Evolutionary conservation across 768 basidiomycete species (phyloP), one percentile per base, ranked within the genome.

Genomic region (Trametes gibbosa): DNA sequence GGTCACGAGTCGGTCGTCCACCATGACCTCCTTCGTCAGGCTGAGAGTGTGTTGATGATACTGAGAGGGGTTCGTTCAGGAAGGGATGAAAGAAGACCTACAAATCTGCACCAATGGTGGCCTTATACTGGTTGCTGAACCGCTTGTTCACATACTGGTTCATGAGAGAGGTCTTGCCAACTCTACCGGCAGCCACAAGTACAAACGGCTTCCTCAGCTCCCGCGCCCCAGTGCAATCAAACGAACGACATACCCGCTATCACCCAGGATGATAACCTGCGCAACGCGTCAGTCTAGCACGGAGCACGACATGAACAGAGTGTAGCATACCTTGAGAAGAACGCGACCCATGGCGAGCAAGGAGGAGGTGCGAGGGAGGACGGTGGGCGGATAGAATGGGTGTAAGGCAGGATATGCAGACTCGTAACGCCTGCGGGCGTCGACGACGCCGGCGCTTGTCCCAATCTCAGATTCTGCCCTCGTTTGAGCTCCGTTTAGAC

Each of bases 101-200:
- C 92, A 95, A 95, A 83, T 95, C 93, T 59, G 94, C 94, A 59
- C 94, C 94, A 71, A 96, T 96, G 62, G 97, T 98, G 17, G 97
- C 97, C 79, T 98, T 98, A 84, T 99, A 99, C 78, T 98, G 96
- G 77, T 95, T 97, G 74, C 91, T 94, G 76, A 98, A 99, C 62
- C 97, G 90, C 76, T 98, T 98, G 85, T 98, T 98, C 65, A 99
- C 97, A 79, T 97, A 98, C 77, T 99, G 97, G 80, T 98, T 98
- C 97, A 99, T 99, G 68, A 99, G 89, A 27, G 96, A 98, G 41
- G 97, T 98, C 89, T 98, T 98, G 42, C 95, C 96, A 73, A 98
- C 96, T 32, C 50, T 58, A 59, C 25, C 32, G 17, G 35, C 35
- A 23, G 35, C 48, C 39, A 25, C 42, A 37, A 45, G 27, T 50